Evolutionary conservation across 1,284 basidiomycete genomes (phyloP), one percentile per base, ranked within the genome.

Genomic region (Puccinia brachypodii): DNA sequence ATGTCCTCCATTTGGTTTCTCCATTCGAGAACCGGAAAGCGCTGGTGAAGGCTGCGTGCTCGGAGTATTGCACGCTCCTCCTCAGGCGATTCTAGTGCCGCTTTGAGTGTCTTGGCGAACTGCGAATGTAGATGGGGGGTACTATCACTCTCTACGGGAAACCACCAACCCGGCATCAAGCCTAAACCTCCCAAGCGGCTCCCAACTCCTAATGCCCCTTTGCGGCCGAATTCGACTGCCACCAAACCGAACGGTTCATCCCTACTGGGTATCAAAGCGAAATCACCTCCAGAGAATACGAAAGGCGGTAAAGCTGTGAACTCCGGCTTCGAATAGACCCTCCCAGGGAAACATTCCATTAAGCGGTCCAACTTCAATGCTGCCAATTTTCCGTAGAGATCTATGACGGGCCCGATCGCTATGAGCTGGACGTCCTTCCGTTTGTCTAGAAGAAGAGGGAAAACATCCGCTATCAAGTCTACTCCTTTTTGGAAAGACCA

Each of bases 1-100:
- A 96, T 94, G 87, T 96, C 94, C 87, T 96, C 94, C 88, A 92
- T 93, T 74, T 93, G 91, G 86, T 96, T 94, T 85, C 94, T 92
- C 94, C 94, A 96, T 88, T 96, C 94, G 53, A 96, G 93, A 82
- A 96, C 94, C 6, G 94, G 94, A 92, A 96, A 96, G 86, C 94
- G 93, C 85, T 96, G 94, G 6, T 96, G 90, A 31, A 94, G 94
- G 40, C 94, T 96, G 71, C 94, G 91, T 60, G 94, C 94, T 86
- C 94, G 92, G 19, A 96, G 90, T 85, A 96, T 91, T 9, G 94
- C 94, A 83, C 94, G 92, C 84, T 96, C 94, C 87, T 96, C 92
- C 84, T 93, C 90, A 0, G 92, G 91, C 8, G 94, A 95, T 87
- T 93, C 96, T 84, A 96, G 88, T 3, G 94, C 94, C 88, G 95